Evolutionary conservation across 768 basidiomycete genomes (phyloP).

Genomic region (Leccinum rimulosum): DNA sequence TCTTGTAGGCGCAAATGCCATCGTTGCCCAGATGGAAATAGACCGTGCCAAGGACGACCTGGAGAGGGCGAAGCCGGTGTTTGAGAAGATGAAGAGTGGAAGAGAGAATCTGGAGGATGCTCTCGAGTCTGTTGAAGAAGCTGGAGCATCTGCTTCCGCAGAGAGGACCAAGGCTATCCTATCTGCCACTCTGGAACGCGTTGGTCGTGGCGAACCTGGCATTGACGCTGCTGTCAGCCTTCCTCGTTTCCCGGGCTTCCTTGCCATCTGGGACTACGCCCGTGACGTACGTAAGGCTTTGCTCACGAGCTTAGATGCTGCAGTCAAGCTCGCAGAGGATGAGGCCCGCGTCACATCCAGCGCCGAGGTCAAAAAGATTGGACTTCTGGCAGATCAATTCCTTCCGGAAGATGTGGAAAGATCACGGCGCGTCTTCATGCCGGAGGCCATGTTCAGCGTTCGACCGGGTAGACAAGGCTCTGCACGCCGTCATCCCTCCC

Average conservation of each 20-base stretch:
- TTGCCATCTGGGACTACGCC: conserved; percentile 84
- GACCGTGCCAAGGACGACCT: conserved; percentile 71
- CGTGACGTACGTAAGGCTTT: conserved; percentile 73
- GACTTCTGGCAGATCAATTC: conserved; percentile 68
- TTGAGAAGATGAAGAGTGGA: conserved; percentile 82
- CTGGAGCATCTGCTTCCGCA: conserved; percentile 52
- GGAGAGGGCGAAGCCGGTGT: conserved; percentile 66
- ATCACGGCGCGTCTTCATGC: conserved; percentile 82
- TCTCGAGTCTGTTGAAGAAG: conserved; percentile 79
- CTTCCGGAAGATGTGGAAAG: conserved; percentile 82
- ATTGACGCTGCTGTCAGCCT: conserved; percentile 50
- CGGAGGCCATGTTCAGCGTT: conserved; percentile 94
- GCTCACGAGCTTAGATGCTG: conserved; percentile 77
- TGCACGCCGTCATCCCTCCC: conserved; percentile 35
- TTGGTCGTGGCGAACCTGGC: conserved; percentile 73
- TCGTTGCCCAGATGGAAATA: conserved; percentile 80
- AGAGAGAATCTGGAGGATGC: conserved; percentile 75
- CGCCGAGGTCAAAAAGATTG: conserved; percentile 63
- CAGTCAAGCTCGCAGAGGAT: conserved; percentile 77
- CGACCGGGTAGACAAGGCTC: conserved; percentile 41
- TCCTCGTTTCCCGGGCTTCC: conserved; percentile 81
- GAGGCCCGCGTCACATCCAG: conserved; percentile 72
- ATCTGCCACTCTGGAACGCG: conserved; percentile 65
- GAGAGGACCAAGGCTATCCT: conserved; percentile 59
- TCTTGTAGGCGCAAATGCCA: conserved; percentile 79